Base-by-base conservation (phyloP, 2,329 filamentous ascomycete species). In the Cordyceps cicadae region DNA sequence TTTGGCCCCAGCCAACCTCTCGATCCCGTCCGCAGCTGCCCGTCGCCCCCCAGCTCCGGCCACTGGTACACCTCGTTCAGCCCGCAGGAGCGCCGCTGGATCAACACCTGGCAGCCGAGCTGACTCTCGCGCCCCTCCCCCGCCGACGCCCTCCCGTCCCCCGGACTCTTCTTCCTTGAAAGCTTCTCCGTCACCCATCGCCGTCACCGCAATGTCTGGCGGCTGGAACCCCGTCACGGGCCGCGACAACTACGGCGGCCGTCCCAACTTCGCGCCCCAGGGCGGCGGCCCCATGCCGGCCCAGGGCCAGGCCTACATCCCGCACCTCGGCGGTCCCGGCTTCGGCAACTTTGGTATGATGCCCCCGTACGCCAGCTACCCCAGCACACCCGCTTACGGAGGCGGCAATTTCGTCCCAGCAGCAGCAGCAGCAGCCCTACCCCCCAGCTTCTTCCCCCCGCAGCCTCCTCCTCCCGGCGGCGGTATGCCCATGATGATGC, bases 221-320 rank as follows among this genome's bases (percentile, higher is more conserved):
- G 74, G 74, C 43, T 76, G 74, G 73, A 77, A 77, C 61, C 75
- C 75, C 5, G 61, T 73, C 15, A 70, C 70, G 39, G 70, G 76
- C 21, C 74, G 74, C 17, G 76, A 78, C 63, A 61, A 67, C n/a
- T 64, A 67, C 12, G 69, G 69, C 21, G 54, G 62, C 41, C 70
- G 70, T 1, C 75, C 75, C 5, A 65, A 67, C 15, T 68, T 68
- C 59, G 67, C 74, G 37, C 74, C 74, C 4, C 67, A 63, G 37
- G 71, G 73, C 17, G 70, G 66, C 21, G 70, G 66, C 15, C 70
- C 74, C 17, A 41, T 72, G 26, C 72, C 71, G 1, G 62, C 66
- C 21, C 73, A 71, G 52, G 72, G 72, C 61, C 73, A 77, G 60
- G 66, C 75, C 19, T 76, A 75, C 59, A 72, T 75, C 41, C 71